Evolutionary conservation across 164 flowering plant species (phyloP), one percentile per base, ranked within the genome.

Genomic region (Chimonanthus salicifolius): DNA sequence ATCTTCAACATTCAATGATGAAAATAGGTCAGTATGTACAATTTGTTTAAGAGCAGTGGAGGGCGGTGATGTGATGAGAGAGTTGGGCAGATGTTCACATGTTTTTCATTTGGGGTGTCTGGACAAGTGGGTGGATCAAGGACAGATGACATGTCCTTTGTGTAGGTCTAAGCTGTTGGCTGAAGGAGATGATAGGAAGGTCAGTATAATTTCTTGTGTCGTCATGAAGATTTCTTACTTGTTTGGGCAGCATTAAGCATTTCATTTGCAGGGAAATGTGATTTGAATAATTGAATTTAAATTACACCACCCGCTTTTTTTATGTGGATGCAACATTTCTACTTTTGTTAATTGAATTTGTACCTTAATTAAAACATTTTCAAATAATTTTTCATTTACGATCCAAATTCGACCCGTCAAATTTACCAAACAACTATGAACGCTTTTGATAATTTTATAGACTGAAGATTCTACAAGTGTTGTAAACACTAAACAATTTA

Each of bases 81-180:
- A 81, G 78, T 72, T 83, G 9, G 58, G 63, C 11, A 81, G 72
- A 47, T 83, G 86, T 64, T 63, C 45, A 10, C 86, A 83, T 74
- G 76, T 76, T 47, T 83, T 83, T 50, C 86, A 81, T 73, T 69
- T 74, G 47, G 84, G 67, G 62, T 83, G 86, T 50, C 54, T 83
- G 69, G 86, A 83, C 74, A 75, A 66, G 65, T 83, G 84, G 84
- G 76, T 81, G 51, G 81, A 81, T 67, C 73, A 71, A 60, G 77
- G 80, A 5, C 81, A 78, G 47, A 47, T 72, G 3, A 81, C 81
- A 43, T 83, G 84, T 70, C 86, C 86, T 16, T 43, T 83, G 79
- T 83, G 81, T 64, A 69, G 81, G 66, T 69, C 76, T 58, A 67
- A 18, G 54, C 68, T 83, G 62, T 54, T 80, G 63, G 71, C 79